Evolutionary conservation across 148 eudicot genomes (phyloP), one percentile per base, ranked within the genome.

Genomic region (Dysphania ambrosioides): DNA sequence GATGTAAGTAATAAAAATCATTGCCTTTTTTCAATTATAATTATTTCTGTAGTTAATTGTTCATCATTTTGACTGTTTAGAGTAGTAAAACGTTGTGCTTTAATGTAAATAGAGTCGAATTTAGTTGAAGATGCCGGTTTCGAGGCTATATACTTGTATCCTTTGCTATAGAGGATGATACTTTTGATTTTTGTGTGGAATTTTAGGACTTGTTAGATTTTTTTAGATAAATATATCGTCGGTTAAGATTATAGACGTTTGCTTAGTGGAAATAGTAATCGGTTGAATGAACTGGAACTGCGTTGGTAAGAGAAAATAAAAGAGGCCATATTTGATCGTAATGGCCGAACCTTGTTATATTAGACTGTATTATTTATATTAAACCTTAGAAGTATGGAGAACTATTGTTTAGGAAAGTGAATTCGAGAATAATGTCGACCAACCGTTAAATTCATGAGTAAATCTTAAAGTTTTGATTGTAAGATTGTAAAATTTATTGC

Each of bases 1-100:
- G 82, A 84, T 84, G 87, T 84, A 75, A 75, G 85, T 73, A 49
- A 72, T 51, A 2, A 60, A 26, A 61, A 36, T 29, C 26, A 60
- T 26, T 68, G 30, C 15, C 6, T 66, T 55, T 24, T 27, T 56
- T 47, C 53, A 0, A 13, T 0, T 47, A 15, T 47, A n/a, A n/a
- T n/a, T n/a, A n/a, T n/a, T n/a, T n/a, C n/a, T n/a, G n/a, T n/a
- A n/a, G n/a, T n/a, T n/a, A n/a, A n/a, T n/a, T n/a, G n/a, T n/a
- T n/a, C n/a, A n/a, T n/a, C n/a, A n/a, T n/a, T n/a, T n/a, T n/a
- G n/a, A n/a, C n/a, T n/a, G n/a, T n/a, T n/a, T n/a, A n/a, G n/a
- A n/a, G n/a, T n/a, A n/a, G n/a, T n/a, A n/a, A n/a, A n/a, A n/a
- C n/a, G n/a, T n/a, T n/a, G n/a, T n/a, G n/a, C n/a, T n/a, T n/a